phyloP scores from a whole-genome alignment of 441 rosid genomes.

The Heliophila coronopifolia region DNA sequence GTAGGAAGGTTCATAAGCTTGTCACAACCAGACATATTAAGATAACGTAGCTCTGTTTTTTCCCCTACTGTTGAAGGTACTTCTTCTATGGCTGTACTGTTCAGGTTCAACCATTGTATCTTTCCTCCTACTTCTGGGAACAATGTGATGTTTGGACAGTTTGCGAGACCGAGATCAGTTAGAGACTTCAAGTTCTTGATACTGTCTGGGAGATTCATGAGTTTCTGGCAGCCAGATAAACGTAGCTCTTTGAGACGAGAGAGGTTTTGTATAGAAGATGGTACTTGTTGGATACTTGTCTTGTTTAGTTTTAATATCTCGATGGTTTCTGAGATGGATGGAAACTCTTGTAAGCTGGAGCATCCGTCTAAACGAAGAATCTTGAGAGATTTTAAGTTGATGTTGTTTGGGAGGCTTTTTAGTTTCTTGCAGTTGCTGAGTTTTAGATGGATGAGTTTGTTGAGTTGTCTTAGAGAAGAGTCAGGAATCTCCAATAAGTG shows the following conservation, averaged over 20 bases:
- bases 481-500: conserved; percentile 31
- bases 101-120: conserved; percentile 19
- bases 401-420: conserved; percentile 30
- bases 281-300: conserved; percentile 26
- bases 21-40: conserved; percentile 29
- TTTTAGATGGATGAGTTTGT: conserved; percentile 29
- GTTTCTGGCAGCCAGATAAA: conserved; percentile 20
- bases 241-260: conserved; percentile 1
- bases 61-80: conserved; percentile 22
- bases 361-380: conserved; percentile 26
- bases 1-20: conserved; percentile 27
- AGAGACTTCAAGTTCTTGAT: conserved; percentile 30
- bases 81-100: conserved; percentile 13
- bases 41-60: conserved; percentile 10
- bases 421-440: conserved; percentile 32
- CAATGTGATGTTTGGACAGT: conserved; percentile 15
- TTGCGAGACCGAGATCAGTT: conserved; percentile 17
- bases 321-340: conserved; percentile 19
- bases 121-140: conserved; percentile 24
- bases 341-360: conserved; percentile 26
- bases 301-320: not conserved
- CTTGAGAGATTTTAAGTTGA: conserved; percentile 29
- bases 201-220: conserved; percentile 19
- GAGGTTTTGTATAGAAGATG: conserved; percentile 20
- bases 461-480: conserved; percentile 29